Evolutionary conservation across 495 filamentous ascomycete genomes (phyloP).

Genomic region (Aspergillus bridgeri): DNA sequence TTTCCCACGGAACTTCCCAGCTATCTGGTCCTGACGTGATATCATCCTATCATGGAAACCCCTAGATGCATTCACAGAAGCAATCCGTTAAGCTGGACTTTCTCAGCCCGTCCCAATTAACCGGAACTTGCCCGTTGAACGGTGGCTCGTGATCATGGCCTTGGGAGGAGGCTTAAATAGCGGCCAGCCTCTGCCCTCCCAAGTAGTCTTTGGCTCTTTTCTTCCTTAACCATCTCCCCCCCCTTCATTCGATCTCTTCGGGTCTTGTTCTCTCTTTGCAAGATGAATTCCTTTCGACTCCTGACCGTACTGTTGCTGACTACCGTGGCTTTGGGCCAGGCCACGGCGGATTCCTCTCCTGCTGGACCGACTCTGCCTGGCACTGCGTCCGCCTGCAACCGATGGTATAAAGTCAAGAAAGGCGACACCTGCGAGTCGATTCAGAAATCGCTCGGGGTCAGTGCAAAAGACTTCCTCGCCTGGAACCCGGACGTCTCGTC

Average conservation of each 20-base stretch:
- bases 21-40: no score
- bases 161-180: no score
- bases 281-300: background rate
- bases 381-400: conserved; percentile 14
- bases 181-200: no score
- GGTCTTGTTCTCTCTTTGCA: background rate
- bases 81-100: no score
- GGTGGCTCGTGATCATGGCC: no score
- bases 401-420: conserved; percentile 21
- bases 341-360: conserved; percentile 8
- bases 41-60: no score
- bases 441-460: conserved; percentile 9
- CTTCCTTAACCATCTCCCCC: background rate
- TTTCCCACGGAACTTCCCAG: no score
- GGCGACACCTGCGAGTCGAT: conserved; percentile 20
- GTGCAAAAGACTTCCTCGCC: conserved; percentile 15
- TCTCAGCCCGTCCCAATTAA: no score
- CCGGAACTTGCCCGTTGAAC: no score
- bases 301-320: background rate
- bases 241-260: no score
- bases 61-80: no score
- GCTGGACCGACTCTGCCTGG: conserved; percentile 14
- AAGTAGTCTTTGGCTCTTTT: no score
- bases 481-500: conserved; percentile 24
- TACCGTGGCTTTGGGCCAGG: background rate